phyloP scores from a whole-genome alignment of 2,329 filamentous ascomycete species.

The Rhynchosporium graminicola region DNA sequence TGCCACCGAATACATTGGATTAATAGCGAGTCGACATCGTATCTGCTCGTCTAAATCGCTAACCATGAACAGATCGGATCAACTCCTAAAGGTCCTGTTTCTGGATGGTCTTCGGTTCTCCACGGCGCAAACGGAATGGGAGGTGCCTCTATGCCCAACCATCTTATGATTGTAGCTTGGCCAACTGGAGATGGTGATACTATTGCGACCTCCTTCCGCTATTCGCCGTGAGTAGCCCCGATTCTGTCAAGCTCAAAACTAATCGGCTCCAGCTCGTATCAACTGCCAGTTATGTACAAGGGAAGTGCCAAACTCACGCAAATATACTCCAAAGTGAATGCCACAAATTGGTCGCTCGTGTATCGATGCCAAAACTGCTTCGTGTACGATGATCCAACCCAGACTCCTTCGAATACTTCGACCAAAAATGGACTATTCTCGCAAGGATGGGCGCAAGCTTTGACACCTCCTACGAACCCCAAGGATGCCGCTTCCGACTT shows the following conservation, averaged over 20 bases:
- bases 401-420: conserved; percentile 44
- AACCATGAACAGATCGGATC: conserved; percentile 42
- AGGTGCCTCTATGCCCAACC: conserved; percentile 52
- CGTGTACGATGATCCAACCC: conserved; percentile 52
- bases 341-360: conserved; percentile 61
- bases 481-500: conserved; percentile 49
- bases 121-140: conserved; percentile 48
- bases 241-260: not conserved
- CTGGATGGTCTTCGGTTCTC: conserved; percentile 60
- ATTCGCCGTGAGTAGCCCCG: conserved; percentile 44
- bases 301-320: conserved; percentile 63
- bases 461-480: conserved; percentile 43
- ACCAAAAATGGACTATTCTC: conserved; percentile 49
- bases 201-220: conserved; percentile 59
- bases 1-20: conserved; percentile 59
- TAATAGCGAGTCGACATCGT: conserved; percentile 47
- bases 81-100: conserved; percentile 44
- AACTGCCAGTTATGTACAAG: conserved; percentile 57
- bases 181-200: conserved; percentile 49
- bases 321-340: conserved; percentile 58
- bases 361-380: conserved; percentile 64
- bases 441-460: conserved; percentile 58
- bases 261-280: conserved; percentile 51
- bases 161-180: conserved; percentile 60
- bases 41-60: not conserved